Conservation (phyloP, 2,329 filamentous ascomycete species). For the Furcasterigmium sp. region DNA sequence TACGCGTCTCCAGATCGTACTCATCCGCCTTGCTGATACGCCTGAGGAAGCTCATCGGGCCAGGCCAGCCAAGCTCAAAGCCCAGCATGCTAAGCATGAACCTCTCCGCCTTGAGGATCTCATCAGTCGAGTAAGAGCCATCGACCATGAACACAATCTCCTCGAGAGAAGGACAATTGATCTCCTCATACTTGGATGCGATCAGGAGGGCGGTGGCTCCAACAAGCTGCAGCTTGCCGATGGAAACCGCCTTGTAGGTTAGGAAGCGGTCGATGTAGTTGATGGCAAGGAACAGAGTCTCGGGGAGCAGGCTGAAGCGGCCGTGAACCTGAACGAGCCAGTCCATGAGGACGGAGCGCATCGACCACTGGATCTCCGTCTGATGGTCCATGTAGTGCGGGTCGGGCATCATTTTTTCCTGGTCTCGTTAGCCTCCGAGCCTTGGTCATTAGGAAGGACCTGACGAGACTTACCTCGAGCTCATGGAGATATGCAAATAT, state of each 20-base stretch:
- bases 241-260: constrained; percentile 87
- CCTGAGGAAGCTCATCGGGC: constrained; percentile 95
- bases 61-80: constrained; percentile 96
- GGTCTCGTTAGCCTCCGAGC: neutral
- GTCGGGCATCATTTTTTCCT: constrained; percentile 80
- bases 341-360: constrained; percentile 95
- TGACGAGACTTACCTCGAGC: constrained; percentile 64
- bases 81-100: constrained; percentile 97
- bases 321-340: constrained; percentile 96
- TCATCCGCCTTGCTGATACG: constrained; percentile 98
- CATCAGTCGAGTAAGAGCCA: constrained; percentile 78
- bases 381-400: constrained; percentile 96
- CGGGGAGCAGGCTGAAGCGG: constrained; percentile 84
- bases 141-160: constrained; percentile 99
- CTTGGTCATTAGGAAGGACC: constrained; percentile 6
- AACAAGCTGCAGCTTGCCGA: constrained; percentile 92
- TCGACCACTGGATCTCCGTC: constrained; percentile 97
- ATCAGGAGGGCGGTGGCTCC: constrained; percentile 94
- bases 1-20: constrained; percentile 92
- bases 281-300: constrained; percentile 90
- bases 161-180: constrained; percentile 90
- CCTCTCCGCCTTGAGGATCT: constrained; percentile 93
- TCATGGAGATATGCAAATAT: constrained; percentile 90
- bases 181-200: constrained; percentile 97
- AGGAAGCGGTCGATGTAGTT: constrained; percentile 98